phyloP scores from a whole-genome alignment of 768 basidiomycete genomes.

The Serendipita sp. region DNA sequence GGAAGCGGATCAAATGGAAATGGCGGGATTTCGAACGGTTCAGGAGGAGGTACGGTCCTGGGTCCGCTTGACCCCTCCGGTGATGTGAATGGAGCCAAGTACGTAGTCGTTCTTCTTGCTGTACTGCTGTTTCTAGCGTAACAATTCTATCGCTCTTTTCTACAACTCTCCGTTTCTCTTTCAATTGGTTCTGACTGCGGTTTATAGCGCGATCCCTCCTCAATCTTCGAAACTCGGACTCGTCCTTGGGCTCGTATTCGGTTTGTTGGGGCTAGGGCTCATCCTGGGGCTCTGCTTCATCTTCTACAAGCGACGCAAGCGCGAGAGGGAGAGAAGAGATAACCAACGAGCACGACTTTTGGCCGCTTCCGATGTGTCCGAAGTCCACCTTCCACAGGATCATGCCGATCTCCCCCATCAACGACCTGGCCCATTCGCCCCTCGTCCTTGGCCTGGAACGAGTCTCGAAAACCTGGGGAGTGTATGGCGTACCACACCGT shows the following conservation, averaged over 20 bases:
- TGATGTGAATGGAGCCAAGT: not conserved
- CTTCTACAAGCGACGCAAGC: not conserved
- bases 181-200: not conserved
- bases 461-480: not conserved
- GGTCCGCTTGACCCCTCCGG: not conserved
- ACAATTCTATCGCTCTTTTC: not conserved
- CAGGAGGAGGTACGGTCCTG: not conserved
- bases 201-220: not conserved
- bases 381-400: not conserved
- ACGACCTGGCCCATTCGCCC: not conserved
- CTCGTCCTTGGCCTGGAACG: not conserved
- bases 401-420: not conserved
- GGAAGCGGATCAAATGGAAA: not conserved
- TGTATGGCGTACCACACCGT: not conserved
- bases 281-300: not conserved
- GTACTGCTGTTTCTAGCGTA: not conserved
- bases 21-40: not conserved
- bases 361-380: not conserved
- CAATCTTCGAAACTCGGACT: not conserved
- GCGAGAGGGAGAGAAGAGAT: not conserved
- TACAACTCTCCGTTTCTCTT: not conserved
- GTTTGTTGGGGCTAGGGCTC: not conserved
- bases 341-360: not conserved
- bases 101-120: not conserved
- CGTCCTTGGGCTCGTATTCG: not conserved